Percentiles rank a stretch among this genome's conserved stretches.
These are phyloP conservation scores for Saccharomyces cerevisiae DNA, from an alignment of 805 yeast genomes.

Conservation along the genomic window DNA sequence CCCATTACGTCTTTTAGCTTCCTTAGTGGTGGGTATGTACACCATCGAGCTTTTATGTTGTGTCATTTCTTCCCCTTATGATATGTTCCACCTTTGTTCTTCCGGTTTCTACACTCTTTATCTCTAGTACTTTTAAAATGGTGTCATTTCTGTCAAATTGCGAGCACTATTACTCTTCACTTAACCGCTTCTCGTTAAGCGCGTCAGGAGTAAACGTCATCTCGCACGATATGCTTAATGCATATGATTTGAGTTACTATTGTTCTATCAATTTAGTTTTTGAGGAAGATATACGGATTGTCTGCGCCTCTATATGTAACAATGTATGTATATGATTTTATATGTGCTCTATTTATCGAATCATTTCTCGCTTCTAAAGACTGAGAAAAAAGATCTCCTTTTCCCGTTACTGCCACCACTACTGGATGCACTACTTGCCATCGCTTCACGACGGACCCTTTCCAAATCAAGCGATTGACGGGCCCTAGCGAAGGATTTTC, in stretches of 20 bases:
- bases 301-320: neutral
- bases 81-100: neutral
- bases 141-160: neutral
- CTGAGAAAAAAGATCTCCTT: conserved; percentile 25
- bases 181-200: neutral
- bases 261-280: neutral
- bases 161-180: neutral
- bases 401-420: conserved; percentile 8
- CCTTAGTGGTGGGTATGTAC: conserved; percentile 5
- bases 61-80: neutral
- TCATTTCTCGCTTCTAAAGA: conserved; percentile 18
- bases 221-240: neutral
- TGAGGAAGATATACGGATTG: neutral
- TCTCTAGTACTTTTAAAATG: neutral
- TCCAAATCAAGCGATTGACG: conserved; percentile 28
- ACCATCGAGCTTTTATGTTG: neutral
- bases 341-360: neutral
- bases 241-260: neutral
- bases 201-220: neutral
- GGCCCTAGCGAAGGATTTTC: conserved; percentile 19
- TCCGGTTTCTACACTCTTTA: neutral
- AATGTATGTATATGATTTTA: neutral
- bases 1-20: conserved; percentile 7
- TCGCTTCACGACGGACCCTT: conserved; percentile 19
- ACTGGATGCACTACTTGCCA: neutral